Evolutionary conservation across 805 yeast genomes (phyloP), one percentile per base, ranked within the genome.

Genomic region (Candida pseudoglaebosa): DNA sequence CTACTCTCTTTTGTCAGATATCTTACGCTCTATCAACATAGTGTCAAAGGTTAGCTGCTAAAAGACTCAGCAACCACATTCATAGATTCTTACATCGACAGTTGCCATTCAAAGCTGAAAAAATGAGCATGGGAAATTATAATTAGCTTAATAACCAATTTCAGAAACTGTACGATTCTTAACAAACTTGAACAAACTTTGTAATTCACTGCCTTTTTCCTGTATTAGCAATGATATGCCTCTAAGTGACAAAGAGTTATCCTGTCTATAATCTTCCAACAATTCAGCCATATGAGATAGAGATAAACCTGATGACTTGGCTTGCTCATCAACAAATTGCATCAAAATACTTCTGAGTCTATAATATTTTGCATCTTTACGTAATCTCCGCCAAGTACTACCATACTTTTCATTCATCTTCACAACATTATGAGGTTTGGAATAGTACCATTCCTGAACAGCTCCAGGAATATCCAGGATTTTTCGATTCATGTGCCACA

Each of bases 391-490:
- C 34, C 34, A 32, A n/a, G 5, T 32, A 16, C 12, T 16, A 17
- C 34, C 34, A 32, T 32, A 32, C 24, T 17, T 32, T 17, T 16
- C 14, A 19, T 32, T 24, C 34, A 32, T 32, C 13, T 9, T 9
- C 4, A 19, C 13, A 4, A 32, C 34, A n/a, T 32, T 32, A 6
- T 5, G 15, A 4, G 34, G 34, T 7, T 16, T 5, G 6, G 18
- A n/a, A n/a, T 32, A 32, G 22, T 14, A 32, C 34, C 34, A 32
- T 20, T 32, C 34, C 8, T 17, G 4, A 5, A 32, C 24, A 16
- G 24, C 34, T 5, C 24, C 34, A 5, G 24, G 34, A 14, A 32
- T 24, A 12, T 32, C 34, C 4, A 6, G 8, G 6, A 32, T 17
- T 4, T 18, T 18, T 32, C 34, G 16, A 18, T 17, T 18, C 34